phyloP scores from a whole-genome alignment of 1,139 yeast species.

The Trichomonascaceae sp. region DNA sequence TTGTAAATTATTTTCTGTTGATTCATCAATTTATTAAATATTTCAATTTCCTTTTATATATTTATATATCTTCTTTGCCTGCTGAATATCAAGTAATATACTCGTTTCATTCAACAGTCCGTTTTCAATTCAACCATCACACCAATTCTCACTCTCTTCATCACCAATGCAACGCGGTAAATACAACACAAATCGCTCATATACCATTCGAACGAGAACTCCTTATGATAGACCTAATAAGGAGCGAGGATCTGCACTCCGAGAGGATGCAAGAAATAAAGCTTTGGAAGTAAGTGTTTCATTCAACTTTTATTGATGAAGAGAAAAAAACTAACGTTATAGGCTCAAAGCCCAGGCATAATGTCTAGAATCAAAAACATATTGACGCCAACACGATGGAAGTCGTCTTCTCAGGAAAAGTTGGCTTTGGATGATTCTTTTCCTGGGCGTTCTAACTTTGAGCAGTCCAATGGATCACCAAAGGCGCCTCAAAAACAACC shows the following conservation, averaged over 20 bases:
- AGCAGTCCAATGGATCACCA: neutral
- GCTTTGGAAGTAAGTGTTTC: slow-evolving; percentile 3
- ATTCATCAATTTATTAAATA: too few relatives aligned
- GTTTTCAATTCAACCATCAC: neutral
- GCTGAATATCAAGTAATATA: too few relatives aligned
- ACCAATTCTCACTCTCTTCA: neutral
- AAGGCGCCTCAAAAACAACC: neutral
- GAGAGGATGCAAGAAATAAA: neutral
- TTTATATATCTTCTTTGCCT: too few relatives aligned
- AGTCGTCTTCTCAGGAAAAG: neutral
- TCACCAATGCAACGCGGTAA: slow-evolving; percentile 1
- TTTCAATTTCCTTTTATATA: too few relatives aligned
- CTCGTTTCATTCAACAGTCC: neutral
- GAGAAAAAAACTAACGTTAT: neutral
- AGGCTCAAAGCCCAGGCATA: slow-evolving; percentile 7
- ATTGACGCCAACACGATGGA: slow-evolving; percentile 17
- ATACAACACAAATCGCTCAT: neutral
- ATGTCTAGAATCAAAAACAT: slow-evolving; percentile 20
- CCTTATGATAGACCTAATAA: slow-evolving; percentile 16
- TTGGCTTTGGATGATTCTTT: neutral
- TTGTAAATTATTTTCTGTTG: too few relatives aligned
- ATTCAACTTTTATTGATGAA: neutral
- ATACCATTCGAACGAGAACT: slow-evolving; percentile 12
- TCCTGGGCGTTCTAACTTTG: neutral
- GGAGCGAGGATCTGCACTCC: neutral